These are phyloP conservation scores for Phytopythium litorale DNA, from an alignment of 352 stramenopile species.

Conservation along the genomic window DNA sequence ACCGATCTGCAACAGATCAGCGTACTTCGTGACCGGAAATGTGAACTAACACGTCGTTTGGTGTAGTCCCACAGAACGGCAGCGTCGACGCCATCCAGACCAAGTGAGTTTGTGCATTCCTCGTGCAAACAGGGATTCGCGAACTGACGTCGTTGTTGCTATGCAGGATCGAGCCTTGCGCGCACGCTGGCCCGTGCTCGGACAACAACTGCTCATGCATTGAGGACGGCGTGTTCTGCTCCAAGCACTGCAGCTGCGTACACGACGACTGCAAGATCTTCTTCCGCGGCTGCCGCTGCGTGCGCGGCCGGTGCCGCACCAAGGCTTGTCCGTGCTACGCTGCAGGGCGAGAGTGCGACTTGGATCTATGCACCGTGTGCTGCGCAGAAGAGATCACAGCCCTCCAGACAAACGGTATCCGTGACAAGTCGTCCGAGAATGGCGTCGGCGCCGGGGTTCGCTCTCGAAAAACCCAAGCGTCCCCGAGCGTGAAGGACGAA, in stretches of 20 bases:
- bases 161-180: conserved; percentile 76
- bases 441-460: not conserved
- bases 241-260: conserved; percentile 87
- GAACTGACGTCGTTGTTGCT: not conserved
- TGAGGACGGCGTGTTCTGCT: conserved; percentile 87
- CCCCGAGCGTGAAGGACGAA: not conserved
- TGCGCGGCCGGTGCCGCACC: conserved; percentile 70
- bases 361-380: conserved; percentile 88
- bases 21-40: not conserved
- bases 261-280: conserved; percentile 84
- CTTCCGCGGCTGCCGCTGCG: conserved; percentile 86
- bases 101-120: conserved; percentile 27
- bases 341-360: conserved; percentile 90
- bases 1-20: not conserved
- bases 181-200: conserved; percentile 83
- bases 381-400: conserved; percentile 44
- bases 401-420: conserved; percentile 7
- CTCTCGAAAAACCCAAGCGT: not conserved
- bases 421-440: not conserved
- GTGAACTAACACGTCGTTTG: not conserved
- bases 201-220: conserved; percentile 86
- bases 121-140: not conserved
- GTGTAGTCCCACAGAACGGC: conserved; percentile 34
- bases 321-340: conserved; percentile 91
- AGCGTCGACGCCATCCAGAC: conserved; percentile 43